These are phyloP conservation scores for Rhododendron ovatum DNA, from an alignment of 148 eudicot genomes.

Conservation along the genomic window DNA sequence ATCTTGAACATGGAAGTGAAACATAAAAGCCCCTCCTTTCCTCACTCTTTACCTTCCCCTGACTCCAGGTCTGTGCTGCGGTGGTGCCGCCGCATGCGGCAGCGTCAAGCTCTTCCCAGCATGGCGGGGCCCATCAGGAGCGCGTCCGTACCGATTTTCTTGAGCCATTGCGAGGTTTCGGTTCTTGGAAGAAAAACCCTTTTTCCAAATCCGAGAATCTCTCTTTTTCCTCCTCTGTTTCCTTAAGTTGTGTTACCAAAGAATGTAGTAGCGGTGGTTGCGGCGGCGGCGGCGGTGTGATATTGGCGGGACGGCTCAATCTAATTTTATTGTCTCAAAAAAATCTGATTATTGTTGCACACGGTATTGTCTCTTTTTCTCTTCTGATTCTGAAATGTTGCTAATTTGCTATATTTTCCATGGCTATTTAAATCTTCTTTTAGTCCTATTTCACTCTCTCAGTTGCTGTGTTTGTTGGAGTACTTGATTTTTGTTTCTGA, in stretches of 20 bases:
- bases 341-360: conserved; percentile 14
- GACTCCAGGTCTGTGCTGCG: neutral
- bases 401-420: neutral
- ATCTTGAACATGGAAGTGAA: neutral
- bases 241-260: neutral
- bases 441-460: conserved; percentile 10
- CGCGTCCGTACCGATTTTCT: neutral
- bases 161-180: neutral
- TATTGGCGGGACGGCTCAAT: conserved; percentile 63
- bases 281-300: conserved; percentile 21
- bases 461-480: neutral
- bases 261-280: conserved; percentile 14
- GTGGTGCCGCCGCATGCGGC: neutral
- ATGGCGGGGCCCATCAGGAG: neutral
- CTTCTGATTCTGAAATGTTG: conserved; percentile 1
- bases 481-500: neutral
- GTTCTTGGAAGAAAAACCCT: neutral
- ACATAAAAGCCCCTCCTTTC: neutral
- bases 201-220: neutral
- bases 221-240: neutral
- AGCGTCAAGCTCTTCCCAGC: neutral
- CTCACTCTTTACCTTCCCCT: neutral
- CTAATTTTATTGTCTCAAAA: conserved; percentile 12
- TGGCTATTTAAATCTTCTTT: neutral
- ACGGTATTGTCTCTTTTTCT: neutral